Base-by-base conservation (phyloP, 345 rosid genomes). In the Passiflora organensis region DNA sequence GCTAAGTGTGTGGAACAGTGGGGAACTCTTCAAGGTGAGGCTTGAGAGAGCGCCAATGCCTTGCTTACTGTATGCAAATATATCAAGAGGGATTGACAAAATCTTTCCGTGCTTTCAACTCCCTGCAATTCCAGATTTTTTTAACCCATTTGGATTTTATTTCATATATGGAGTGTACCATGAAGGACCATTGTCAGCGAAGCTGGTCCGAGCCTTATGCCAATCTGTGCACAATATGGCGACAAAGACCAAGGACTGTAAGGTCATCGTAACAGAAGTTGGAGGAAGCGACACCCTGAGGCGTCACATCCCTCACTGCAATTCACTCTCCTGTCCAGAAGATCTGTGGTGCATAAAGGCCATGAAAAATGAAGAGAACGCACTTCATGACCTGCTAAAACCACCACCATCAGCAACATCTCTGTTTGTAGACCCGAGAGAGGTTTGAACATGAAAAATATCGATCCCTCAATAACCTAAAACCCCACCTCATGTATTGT, bases 401-500 rank as follows among this genome's bases (percentile, higher is more conserved):
- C 32, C 63, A 43, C 59, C 76, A 53, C 62, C 76, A 6, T 48
- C 72, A 53, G 16, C 42, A 43, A 60, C 66, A 13, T 53, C 78
- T 28, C 79, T 88, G 66, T 88, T 88, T 70, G 94, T 88, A 56
- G 96, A 88, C 74, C 96, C 96, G 22, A 78, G 96, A 73, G 96
- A 88, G 68, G 88, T 88, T 32, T 82, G 68, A 63, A 48, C 5
- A 34, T 21, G 16, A 47, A 18, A 47, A 56, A 48, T 8, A 70
- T 2, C 16, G 10, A 41, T 6, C 59, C 53, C 49, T 42, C 41
- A 46, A 42, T 21, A 50, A 20, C 44, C 62, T 58, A 43, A 74
- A 41, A 62, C 45, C 63, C 57, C 58, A 50, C 61, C 65, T 49
- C 66, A 45, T 48, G 62, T 53, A 45, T 47, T 54, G 43, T 53